Evolutionary conservation across 2,329 filamentous ascomycete species (phyloP).

Genomic region (Apiospora phragmitis): DNA sequence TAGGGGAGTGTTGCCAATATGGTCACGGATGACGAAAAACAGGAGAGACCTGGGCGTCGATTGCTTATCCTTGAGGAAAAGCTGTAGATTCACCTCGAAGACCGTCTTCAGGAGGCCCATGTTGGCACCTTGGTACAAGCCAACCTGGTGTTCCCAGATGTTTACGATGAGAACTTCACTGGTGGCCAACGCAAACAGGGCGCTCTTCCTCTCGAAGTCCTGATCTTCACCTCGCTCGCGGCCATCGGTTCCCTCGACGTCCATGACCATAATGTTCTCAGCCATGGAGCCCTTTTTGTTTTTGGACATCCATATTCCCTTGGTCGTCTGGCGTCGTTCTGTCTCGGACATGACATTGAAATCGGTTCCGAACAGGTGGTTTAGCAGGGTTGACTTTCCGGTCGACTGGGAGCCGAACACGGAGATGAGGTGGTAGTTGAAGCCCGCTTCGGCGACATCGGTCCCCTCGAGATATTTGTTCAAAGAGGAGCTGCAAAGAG

Average conservation of each 20-base stretch:
- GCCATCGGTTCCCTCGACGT: constrained; percentile 96
- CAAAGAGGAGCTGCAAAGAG: constrained; percentile 66
- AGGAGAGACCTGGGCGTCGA: constrained; percentile 87
- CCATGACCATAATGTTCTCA: constrained; percentile 98
- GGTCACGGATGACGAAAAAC: constrained; percentile 98
- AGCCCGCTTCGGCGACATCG: constrained; percentile 82
- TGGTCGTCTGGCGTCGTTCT: constrained; percentile 93
- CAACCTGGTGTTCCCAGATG: constrained; percentile 99
- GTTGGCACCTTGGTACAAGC: constrained; percentile 96
- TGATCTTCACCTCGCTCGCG: constrained; percentile 96
- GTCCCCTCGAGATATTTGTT: constrained; percentile 80
- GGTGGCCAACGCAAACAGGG: constrained; percentile 92
- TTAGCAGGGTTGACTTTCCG: constrained; percentile 95
- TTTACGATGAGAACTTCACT: constrained; percentile 98
- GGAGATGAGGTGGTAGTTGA: constrained; percentile 99
- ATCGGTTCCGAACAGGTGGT: constrained; percentile 90
- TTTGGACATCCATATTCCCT: constrained; percentile 99
- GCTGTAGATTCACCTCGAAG: constrained; percentile 95
- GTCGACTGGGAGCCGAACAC: constrained; percentile 99
- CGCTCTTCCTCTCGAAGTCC: constrained; percentile 98
- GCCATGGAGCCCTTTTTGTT: constrained; percentile 86
- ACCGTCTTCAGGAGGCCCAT: constrained; percentile 99
- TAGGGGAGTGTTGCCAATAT: constrained; percentile 88
- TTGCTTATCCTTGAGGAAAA: constrained; percentile 95
- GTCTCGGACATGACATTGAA: constrained; percentile 98